Percentiles rank a stretch among this genome's conserved stretches.
Evolutionary conservation across 2,329 filamentous ascomycete species (phyloP).

Genomic region (Beauveria medogensis): DNA sequence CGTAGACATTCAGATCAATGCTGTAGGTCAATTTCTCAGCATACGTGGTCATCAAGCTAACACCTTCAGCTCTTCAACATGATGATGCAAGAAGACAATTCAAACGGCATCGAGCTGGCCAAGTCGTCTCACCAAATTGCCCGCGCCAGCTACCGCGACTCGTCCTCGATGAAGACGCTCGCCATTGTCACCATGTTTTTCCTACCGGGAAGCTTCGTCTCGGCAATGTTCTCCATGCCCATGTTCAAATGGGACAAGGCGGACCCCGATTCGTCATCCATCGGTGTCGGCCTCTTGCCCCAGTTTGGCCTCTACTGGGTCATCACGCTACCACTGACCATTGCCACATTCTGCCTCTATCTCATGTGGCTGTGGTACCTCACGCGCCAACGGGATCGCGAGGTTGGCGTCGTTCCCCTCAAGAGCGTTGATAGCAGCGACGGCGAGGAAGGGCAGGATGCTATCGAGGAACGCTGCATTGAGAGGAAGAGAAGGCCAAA

Average conservation of each 20-base stretch:
- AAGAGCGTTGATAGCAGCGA: not conserved
- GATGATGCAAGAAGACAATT: slow-evolving; percentile 29
- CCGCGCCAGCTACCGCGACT: slow-evolving; percentile 29
- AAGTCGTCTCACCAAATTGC: slow-evolving; percentile 24
- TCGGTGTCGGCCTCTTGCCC: slow-evolving; percentile 24
- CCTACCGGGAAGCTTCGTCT: slow-evolving; percentile 33
- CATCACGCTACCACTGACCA: slow-evolving; percentile 31
- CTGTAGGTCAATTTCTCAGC: slow-evolving; percentile 19
- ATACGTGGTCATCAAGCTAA: not conserved
- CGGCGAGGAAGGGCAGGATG: not conserved
- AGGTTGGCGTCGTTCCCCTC: not conserved
- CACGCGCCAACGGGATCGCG: slow-evolving; percentile 16
- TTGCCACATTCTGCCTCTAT: slow-evolving; percentile 27
- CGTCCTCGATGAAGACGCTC: slow-evolving; percentile 35
- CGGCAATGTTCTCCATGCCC: slow-evolving; percentile 31
- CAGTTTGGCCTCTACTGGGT: slow-evolving; percentile 34
- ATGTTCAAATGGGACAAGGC: slow-evolving; percentile 26
- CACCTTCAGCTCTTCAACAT: slow-evolving; percentile 26
- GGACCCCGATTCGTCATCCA: slow-evolving; percentile 14
- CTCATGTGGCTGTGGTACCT: slow-evolving; percentile 25
- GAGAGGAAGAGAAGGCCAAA: slow-evolving; percentile 3
- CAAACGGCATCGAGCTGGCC: slow-evolving; percentile 25
- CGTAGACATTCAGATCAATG: slow-evolving; percentile 31
- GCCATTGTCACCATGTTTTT: slow-evolving; percentile 37
- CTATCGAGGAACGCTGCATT: slow-evolving; percentile 1